Base-by-base conservation (phyloP, 352 stramenopile genomes). In the Phytopythium oedochilum region DNA sequence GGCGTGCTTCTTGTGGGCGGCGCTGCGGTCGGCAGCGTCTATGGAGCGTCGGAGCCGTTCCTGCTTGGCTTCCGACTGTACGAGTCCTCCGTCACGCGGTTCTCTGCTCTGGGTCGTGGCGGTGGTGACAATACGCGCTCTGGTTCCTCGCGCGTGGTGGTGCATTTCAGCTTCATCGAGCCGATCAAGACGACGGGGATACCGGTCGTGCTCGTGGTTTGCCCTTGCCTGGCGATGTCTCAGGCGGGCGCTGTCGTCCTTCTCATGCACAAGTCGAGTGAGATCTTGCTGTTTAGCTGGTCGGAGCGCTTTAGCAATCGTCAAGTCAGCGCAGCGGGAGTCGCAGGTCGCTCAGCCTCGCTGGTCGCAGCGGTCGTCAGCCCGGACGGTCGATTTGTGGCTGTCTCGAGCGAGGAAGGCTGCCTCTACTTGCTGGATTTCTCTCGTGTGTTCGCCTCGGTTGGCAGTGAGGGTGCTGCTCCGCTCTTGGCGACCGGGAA, bases 41-140 rank as follows among this genome's bases (percentile, higher is more conserved):
- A n/a, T n/a, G 44, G 61, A 48, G 40, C n/a, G 49, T 12, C 48
- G 9, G 46, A 46, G 6, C 38, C 42, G 32, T 73, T 80, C 15
- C 36, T 88, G 5, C 63, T 82, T 52, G 78, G 78, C 3, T 86
- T 88, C 29, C 69, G 75, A 1, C 48, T 86, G 25, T 88, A 78
- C 48, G 18, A 55, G 2, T 42, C 42, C 23, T 58, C 55, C 50
- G 46, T 45, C 7, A 58, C 53, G 35, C 54, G 3, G 15, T 34
- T 18, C 25, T 28, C 25, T 25, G 18, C 3, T 26, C n/a, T 23
- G 12, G 17, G 26, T 15, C 28, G 9, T 22, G 43, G 2, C 40
- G 35, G n/a, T 9, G 29, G 26, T 55, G 31, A 34, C 12, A 47
- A 43, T 29, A 40, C 29, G 53, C n/a, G 36, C 50, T 36, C 8